phyloP scores from a whole-genome alignment of 495 filamentous ascomycete species.

The Talaromyces proteolyticus region DNA sequence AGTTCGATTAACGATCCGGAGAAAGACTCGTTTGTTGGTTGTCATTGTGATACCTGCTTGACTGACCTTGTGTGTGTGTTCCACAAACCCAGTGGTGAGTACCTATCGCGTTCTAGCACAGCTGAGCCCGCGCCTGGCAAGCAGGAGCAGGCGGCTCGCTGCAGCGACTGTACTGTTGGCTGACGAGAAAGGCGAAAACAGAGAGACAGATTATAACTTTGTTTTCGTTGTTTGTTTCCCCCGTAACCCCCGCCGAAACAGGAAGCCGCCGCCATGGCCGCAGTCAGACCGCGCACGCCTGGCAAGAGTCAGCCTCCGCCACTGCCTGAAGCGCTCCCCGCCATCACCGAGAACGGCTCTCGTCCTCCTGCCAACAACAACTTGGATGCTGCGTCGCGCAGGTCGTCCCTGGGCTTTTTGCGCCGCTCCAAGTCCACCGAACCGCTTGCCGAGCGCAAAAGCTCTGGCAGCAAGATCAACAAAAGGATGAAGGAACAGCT shows the following conservation, averaged over 20 bases:
- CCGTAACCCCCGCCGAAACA: background rate
- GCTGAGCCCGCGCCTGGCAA: too few species aligned
- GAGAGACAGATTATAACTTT: background rate
- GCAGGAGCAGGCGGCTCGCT: too few species aligned
- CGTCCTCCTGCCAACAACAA: background rate
- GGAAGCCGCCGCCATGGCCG: slow-evolving; percentile 17
- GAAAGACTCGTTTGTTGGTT: background rate
- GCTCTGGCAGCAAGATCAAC: slow-evolving; percentile 56
- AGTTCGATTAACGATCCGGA: background rate
- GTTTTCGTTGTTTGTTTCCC: slow-evolving; percentile 1
- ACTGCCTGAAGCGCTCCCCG: slow-evolving; percentile 9
- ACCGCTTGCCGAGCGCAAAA: slow-evolving; percentile 36
- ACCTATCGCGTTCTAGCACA: too few species aligned
- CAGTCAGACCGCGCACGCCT: slow-evolving; percentile 18
- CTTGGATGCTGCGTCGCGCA: slow-evolving; percentile 14
- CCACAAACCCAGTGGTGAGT: too few species aligned
- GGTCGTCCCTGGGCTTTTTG: slow-evolving; percentile 55
- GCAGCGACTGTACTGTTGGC: too few species aligned
- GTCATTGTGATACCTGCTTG: too few species aligned
- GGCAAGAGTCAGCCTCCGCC: slow-evolving; percentile 12
- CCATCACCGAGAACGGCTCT: slow-evolving; percentile 23
- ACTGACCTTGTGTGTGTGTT: too few species aligned
- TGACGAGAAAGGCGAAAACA: too few species aligned
- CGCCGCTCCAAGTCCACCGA: slow-evolving; percentile 76
- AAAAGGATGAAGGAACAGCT: slow-evolving; percentile 57